Base-by-base conservation (phyloP, 805 yeast species). In the Ogataea thermomethanolica region DNA sequence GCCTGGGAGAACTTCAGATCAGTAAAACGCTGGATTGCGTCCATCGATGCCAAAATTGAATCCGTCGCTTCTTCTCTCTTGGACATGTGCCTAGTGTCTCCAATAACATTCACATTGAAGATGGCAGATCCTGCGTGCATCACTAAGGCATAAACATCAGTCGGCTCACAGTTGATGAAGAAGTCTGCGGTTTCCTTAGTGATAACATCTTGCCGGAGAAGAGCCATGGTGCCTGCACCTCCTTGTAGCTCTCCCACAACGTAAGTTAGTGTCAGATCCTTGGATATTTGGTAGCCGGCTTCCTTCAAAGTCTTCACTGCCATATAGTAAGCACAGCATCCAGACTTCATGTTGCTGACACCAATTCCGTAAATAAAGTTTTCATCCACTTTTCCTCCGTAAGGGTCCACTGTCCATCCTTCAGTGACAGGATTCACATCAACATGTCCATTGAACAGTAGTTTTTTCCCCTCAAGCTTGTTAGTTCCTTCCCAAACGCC, bases 321-420 rank as follows among this genome's bases (percentile, higher is more conserved):
- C 63, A 57, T 57, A 32, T 56, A 57, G 37, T 58, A 58, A 15
- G 63, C 62, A 48, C 57, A 52, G 33, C 63, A 58, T 5, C 63
- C 63, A 10, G 60, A 53, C 41, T 58, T 58, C 63, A 57, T 58
- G 43, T 58, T 58, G 15, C 61, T 56, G 9, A 58, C 63, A 10
- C 63, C 62, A 39, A 58, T 57, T 8, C 63, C 63, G 30, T 56
- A 58, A 24, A 58, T 57, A 33, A 43, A 58, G 17, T 58, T 49
- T 11, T 53, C 44, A 32, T 58, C 62, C 15, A 35, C 39, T 11
- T 44, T 42, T 4, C 63, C 63, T 29, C 41, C 56, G 25, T 57
- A 55, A 4, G 63, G 63, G 32, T 58, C 62, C 10, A 58, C 58
- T 8, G 63, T 58, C 63, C 62, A 58, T 9, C 62, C 63, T 35